A percentile compares a stretch with the other conserved stretches of the same genome.
phyloP scores from a whole-genome alignment of 2,329 filamentous ascomycete genomes.

The Trichophyton mentagrophytes region DNA sequence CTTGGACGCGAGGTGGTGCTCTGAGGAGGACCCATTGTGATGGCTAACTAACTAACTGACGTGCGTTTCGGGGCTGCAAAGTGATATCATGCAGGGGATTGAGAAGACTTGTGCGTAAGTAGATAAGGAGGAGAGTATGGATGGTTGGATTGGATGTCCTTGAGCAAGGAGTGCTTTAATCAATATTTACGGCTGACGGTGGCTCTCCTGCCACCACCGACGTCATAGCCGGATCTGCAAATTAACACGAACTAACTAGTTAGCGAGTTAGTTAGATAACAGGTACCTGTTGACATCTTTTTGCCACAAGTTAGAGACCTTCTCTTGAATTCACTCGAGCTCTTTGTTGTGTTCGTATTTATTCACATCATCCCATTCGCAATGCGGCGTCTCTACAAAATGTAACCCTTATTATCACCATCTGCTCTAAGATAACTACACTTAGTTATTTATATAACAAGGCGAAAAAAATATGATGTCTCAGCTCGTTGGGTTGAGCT shows the following conservation, averaged over 20 bases:
- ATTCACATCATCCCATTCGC: background rate
- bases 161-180: background rate
- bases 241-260: too few relatives aligned
- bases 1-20: background rate
- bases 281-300: too few relatives aligned
- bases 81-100: background rate
- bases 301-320: too few relatives aligned
- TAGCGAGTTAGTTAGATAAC: background rate
- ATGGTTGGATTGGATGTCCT: too few relatives aligned
- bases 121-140: background rate
- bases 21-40: background rate
- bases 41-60: background rate
- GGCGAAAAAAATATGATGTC: background rate
- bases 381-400: too few relatives aligned
- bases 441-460: background rate
- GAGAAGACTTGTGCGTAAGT: background rate
- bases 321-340: too few relatives aligned
- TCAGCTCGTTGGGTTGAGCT: constrained; percentile 25
- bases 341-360: too few relatives aligned
- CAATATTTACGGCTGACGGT: background rate
- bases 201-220: background rate
- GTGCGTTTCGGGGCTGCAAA: background rate
- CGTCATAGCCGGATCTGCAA: background rate
- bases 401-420: background rate
- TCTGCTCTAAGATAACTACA: background rate